Evolutionary conservation across 2,329 filamentous ascomycete species (phyloP), one percentile per base, ranked within the genome.

Genomic region (Exophiala sp.): DNA sequence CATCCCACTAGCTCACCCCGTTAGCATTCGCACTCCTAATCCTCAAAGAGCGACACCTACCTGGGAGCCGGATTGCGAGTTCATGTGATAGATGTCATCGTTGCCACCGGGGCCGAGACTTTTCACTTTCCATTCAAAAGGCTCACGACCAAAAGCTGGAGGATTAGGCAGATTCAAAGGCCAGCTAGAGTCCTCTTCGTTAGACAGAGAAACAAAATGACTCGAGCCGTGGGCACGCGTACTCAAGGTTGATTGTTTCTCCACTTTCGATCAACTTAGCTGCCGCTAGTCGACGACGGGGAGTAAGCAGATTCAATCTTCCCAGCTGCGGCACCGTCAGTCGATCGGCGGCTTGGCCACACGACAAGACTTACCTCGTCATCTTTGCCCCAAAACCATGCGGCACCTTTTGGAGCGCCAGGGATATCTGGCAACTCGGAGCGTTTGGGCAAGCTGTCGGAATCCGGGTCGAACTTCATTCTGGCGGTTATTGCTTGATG

Each of bases 51-150:
- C 35, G 16, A 38, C 35, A 38, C 12, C 35, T 21, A 44, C 41
- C 41, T 44, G 41, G 9, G 41, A 44, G 14, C 41, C 41, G 7
- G 18, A 21, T 24, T 44, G 41, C n/a, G 41, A 21, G 41, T 44
- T 44, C 41, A 44, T 44, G 41, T 44, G 7, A 24, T 44, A 44
- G 11, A 44, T 10, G 8, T 44, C 41, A n/a, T 44, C 41, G n/a
- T 21, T 21, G 10, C 7, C 41, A 11, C 11, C 9, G 6, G 7
- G 8, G 24, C 8, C 7, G 3, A 44, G 14, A 14, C 11, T 21
- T 29, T 21, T 24, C 9, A 44, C 29, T 10, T 18, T 44, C 9
- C 29, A 24, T 14, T 24, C 3, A 5, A 44, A 44, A 18, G 16
- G 16, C 5, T 44, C 16, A 2, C 41, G 14, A 24, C 41, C 41